Conservation (phyloP, 495 filamentous ascomycete genomes). For the Tuber indicum region DNA sequence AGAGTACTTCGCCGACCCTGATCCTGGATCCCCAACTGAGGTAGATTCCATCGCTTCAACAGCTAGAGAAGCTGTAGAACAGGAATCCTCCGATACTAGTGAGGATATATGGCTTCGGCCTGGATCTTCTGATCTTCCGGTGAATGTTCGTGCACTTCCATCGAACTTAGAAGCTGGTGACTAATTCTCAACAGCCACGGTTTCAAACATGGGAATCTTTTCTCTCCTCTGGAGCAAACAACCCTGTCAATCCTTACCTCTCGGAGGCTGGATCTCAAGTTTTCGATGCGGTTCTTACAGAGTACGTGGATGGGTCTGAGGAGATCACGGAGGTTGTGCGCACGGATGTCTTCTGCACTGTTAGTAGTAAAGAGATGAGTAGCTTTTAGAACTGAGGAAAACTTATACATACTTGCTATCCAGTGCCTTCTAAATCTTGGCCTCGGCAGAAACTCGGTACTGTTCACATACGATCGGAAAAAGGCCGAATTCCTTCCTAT, state of each 20-base stretch:
- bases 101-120: conserved; percentile 54
- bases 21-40: conserved; percentile 4
- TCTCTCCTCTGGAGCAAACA: conserved; percentile 42
- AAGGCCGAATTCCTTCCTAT: conserved; percentile 55
- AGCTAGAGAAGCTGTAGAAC: conserved; percentile 27
- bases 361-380: conserved; percentile 17
- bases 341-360: conserved; percentile 36
- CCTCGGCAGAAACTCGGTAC: conserved; percentile 70
- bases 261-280: conserved; percentile 67
- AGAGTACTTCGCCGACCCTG: background rate
- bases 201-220: conserved; percentile 72
- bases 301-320: conserved; percentile 19
- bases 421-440: conserved; percentile 63
- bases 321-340: conserved; percentile 30
- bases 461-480: conserved; percentile 63
- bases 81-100: conserved; percentile 17
- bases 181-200: conserved; percentile 37
- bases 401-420: conserved; percentile 43
- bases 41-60: conserved; percentile 15
- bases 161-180: background rate
- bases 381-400: conserved; percentile 38
- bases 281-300: conserved; percentile 62
- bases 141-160: background rate
- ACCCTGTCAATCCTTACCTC: conserved; percentile 58
- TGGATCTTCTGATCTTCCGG: conserved; percentile 36